Conservation (phyloP, 1,284 basidiomycete genomes). For the Ustilago hordei region DNA sequence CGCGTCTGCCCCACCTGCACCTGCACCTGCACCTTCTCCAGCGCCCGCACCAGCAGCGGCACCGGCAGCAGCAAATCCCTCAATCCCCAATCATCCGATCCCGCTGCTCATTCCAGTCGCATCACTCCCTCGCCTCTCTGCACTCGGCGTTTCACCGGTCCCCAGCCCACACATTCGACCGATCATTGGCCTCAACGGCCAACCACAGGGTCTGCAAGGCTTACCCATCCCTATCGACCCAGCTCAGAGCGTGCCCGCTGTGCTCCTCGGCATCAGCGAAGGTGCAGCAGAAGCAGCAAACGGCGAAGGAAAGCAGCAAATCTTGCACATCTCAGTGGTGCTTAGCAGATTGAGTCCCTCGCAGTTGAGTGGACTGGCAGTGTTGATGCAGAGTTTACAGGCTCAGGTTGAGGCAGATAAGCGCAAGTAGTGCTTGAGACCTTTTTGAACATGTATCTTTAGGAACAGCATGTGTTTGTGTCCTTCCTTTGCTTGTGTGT, state of each 20-base stretch:
- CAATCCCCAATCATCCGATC: constrained; percentile 64
- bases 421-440: constrained; percentile 15
- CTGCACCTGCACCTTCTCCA: constrained; percentile 15
- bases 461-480: not conserved
- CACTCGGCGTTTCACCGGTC: constrained; percentile 60
- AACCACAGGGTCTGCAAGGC: constrained; percentile 40
- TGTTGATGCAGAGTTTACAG: constrained; percentile 65
- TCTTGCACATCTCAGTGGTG: constrained; percentile 64
- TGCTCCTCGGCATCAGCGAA: constrained; percentile 66
- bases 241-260: constrained; percentile 59
- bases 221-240: constrained; percentile 59
- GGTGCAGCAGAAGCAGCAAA: constrained; percentile 19
- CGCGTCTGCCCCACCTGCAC: constrained; percentile 1
- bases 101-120: constrained; percentile 65
- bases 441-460: not conserved
- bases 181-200: constrained; percentile 43
- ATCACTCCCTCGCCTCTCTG: constrained; percentile 57
- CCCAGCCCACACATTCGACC: constrained; percentile 62
- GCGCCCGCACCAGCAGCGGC: constrained; percentile 18
- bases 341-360: constrained; percentile 61
- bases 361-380: constrained; percentile 64
- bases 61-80: constrained; percentile 18
- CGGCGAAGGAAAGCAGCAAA: constrained; percentile 50
- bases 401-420: constrained; percentile 47
- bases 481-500: not conserved